A percentile compares a stretch with the other conserved stretches of the same genome.
Conservation (phyloP, 805 yeast species). For the Candida tammaniensis region DNA sequence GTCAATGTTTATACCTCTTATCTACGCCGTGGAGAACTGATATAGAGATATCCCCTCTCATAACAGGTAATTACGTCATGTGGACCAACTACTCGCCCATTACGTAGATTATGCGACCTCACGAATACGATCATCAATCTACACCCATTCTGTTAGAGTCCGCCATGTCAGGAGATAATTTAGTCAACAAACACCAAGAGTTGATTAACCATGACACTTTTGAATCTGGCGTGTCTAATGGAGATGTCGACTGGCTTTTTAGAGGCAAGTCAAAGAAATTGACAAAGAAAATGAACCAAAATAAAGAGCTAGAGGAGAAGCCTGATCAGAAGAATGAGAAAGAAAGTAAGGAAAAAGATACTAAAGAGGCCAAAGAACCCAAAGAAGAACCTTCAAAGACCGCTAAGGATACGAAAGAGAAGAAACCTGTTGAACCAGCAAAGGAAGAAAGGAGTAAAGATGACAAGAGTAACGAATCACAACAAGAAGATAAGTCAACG, state of each 20-base stretch:
- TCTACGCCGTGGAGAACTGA: no score
- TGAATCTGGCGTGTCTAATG: conserved; percentile 59
- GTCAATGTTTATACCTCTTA: no score
- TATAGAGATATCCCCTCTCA: no score
- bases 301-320: conserved; percentile 11
- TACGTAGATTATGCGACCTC: conserved; percentile 1
- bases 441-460: not conserved
- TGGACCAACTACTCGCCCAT: conserved; percentile 1
- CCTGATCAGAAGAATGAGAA: conserved; percentile 4
- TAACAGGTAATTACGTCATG: not conserved
- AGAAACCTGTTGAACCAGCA: not conserved
- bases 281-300: conserved; percentile 39
- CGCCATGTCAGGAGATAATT: conserved; percentile 6
- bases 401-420: not conserved
- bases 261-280: conserved; percentile 68
- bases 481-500: conserved; percentile 2
- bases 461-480: not conserved
- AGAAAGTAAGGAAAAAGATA: not conserved
- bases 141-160: not conserved
- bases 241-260: conserved; percentile 84
- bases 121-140: not conserved
- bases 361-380: not conserved
- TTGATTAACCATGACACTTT: conserved; percentile 9
- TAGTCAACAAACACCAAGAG: conserved; percentile 3
- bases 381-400: not conserved